Percentiles rank a stretch among this genome's conserved stretches.
Evolutionary conservation across 306 rosid genomes (phyloP).

Genomic region (Citrullus amarus): DNA sequence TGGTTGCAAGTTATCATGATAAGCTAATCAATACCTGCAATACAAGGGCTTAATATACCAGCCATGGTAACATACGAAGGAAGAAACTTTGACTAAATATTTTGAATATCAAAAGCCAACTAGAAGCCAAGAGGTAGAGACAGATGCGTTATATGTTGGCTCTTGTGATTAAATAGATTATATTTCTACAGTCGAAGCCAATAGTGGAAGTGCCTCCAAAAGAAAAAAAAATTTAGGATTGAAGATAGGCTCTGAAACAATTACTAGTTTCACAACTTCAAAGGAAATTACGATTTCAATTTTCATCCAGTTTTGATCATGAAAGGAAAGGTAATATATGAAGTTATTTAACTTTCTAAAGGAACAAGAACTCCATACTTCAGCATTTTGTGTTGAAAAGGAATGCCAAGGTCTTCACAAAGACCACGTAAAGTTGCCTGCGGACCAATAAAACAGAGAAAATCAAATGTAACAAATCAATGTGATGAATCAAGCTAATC

Average conservation of each 20-base stretch:
- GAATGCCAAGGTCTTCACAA: constrained; percentile 60
- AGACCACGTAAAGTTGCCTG: constrained; percentile 58
- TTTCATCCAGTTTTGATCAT: background rate
- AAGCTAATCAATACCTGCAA: constrained; percentile 14
- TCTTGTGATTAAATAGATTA: background rate
- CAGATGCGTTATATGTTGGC: background rate
- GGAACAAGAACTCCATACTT: constrained; percentile 30
- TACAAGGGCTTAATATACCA: background rate
- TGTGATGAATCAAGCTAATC: background rate
- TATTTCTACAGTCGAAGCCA: background rate
- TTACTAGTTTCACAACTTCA: background rate
- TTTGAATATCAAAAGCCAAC: background rate
- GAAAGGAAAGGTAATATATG: background rate
- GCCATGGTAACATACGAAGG: background rate
- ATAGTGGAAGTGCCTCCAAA: background rate
- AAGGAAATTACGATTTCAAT: background rate
- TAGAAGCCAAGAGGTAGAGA: background rate
- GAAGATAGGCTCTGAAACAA: background rate
- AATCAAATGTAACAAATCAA: background rate
- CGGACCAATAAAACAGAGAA: constrained; percentile 9
- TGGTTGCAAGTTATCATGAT: constrained; percentile 2
- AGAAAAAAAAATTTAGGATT: background rate
- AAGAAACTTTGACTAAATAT: background rate
- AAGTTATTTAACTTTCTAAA: constrained; percentile 2
- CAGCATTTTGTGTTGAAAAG: constrained; percentile 66